Conservation (phyloP, 768 basidiomycete genomes). For the Naganishia randhawae region DNA sequence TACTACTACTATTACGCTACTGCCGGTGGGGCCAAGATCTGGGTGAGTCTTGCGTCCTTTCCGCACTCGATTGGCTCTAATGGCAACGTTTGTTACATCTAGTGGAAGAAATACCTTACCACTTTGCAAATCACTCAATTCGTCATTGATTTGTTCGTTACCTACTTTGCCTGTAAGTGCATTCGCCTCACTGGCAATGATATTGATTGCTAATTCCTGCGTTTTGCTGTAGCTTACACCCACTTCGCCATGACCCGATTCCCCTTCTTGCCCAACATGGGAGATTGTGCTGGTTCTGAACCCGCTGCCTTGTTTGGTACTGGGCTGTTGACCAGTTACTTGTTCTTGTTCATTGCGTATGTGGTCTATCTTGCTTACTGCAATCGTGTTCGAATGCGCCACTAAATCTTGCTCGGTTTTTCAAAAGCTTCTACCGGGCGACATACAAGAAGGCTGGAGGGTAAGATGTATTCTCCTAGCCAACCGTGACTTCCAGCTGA, state of each 20-base stretch:
- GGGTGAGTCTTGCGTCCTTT: constrained; percentile 58
- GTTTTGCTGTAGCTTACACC: constrained; percentile 59
- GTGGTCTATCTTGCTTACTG: constrained; percentile 27
- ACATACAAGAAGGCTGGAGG: constrained; percentile 49
- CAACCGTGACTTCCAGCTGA: background rate
- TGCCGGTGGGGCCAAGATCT: constrained; percentile 91
- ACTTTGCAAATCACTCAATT: constrained; percentile 96
- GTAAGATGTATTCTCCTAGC: background rate
- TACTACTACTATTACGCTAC: constrained; percentile 99
- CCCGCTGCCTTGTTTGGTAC: constrained; percentile 84
- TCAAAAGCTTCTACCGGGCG: constrained; percentile 48
- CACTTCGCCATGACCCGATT: constrained; percentile 68
- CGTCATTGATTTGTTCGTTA: constrained; percentile 79
- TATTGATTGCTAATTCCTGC: constrained; percentile 1
- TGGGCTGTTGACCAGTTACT: constrained; percentile 78
- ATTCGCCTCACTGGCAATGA: constrained; percentile 38
- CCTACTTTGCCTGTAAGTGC: constrained; percentile 78
- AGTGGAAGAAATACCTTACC: constrained; percentile 99
- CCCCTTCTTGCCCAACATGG: constrained; percentile 62
- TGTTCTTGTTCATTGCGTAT: constrained; percentile 81
- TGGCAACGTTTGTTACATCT: constrained; percentile 22
- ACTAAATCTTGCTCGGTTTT: background rate
- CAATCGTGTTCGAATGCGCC: background rate
- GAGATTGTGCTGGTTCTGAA: constrained; percentile 84
- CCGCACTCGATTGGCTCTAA: constrained; percentile 21